Evolutionary conservation across 2,329 filamentous ascomycete genomes (phyloP), one percentile per base, ranked within the genome.

Genomic region (Botrytis medusae): DNA sequence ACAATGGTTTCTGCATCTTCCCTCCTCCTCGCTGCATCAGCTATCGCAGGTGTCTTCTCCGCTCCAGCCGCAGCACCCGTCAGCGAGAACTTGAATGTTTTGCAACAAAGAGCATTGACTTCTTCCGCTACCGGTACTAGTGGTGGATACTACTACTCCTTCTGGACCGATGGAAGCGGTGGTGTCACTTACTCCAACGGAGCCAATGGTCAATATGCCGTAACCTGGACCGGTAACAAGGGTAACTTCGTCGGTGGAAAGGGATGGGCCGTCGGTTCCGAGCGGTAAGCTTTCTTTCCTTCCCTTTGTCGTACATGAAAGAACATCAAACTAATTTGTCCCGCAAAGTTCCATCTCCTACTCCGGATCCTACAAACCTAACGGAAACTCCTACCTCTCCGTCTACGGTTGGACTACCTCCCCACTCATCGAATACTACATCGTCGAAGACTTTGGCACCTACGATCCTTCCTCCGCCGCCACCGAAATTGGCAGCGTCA

Each of bases 121-220:
- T 48, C 67, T 10, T 71, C 67, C 22, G 20, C 67, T 16, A 73
- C 72, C 34, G 72, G 72, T 59, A 73, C 72, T 1, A 71, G 34
- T 20, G 34, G 34, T 32, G 72, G 72, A 16, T 73, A 63, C 83
- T 90, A 86, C 83, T 90, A 87, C 81, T 88, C 86, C 18, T 89
- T 85, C 83, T 90, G 87, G 87, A 88, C 85, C 72, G 87, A 90
- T 74, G 85, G 85, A 29, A 44, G 57, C 1, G 84, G 82, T 59
- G 79, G 81, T 54, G 85, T 87, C 18, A 85, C 82, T 51, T 90
- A 90, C 82, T 86, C 84, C 79, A 90, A 89, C 80, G 85, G 83
- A 32, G 79, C 80, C 4, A 84, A 80, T 25, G 87, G 88, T 37
- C 79, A 81, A 74, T 89, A 88, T 83, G 84, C 82, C 75, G 82